Evolutionary conservation across 305 asterid genomes (phyloP).

Genomic region (Solanum hybrid): DNA sequence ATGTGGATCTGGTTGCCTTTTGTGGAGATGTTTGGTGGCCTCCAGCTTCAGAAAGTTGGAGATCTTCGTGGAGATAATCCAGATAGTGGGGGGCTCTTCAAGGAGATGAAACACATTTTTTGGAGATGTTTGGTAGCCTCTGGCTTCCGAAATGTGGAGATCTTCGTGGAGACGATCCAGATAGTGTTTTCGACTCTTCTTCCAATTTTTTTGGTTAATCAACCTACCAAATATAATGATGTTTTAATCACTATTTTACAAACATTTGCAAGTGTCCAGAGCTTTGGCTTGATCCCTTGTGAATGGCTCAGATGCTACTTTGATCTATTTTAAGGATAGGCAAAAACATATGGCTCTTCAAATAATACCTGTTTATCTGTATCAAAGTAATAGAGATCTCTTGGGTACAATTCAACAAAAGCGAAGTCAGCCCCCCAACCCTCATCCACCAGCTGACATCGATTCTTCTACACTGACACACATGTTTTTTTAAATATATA

Average conservation of each 20-base stretch:
- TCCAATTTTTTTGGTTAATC: not conserved
- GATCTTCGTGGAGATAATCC: not conserved
- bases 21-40: not conserved
- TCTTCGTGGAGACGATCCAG: not conserved
- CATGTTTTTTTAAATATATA: not conserved
- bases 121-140: not conserved
- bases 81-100: not conserved
- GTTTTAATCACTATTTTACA: not conserved
- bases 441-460: not conserved
- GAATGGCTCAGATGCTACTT: not conserved
- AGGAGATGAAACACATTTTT: not conserved
- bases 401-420: not conserved
- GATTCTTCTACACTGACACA: not conserved
- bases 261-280: not conserved
- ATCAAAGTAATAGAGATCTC: not conserved
- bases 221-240: not conserved
- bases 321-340: not conserved
- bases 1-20: not conserved
- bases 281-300: not conserved
- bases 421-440: not conserved
- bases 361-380: not conserved
- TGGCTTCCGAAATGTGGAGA: not conserved
- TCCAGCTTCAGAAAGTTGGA: not conserved
- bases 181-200: not conserved
- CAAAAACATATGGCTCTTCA: not conserved